Conservation (phyloP, 2,329 filamentous ascomycete species). For the Sporothrix brasiliensis region DNA sequence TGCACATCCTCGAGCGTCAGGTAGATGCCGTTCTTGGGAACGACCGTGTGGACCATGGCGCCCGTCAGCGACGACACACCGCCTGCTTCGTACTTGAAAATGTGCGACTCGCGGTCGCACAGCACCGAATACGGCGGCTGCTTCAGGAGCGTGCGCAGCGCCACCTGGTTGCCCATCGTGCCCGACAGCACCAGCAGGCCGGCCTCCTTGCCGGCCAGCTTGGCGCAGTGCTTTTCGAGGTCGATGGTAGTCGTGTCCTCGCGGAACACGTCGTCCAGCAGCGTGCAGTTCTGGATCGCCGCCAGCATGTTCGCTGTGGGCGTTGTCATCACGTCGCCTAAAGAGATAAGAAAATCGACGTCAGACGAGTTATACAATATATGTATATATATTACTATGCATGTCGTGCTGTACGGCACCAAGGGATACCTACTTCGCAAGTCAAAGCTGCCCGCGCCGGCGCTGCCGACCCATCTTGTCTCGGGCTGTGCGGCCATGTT, state of each 20-base stretch:
- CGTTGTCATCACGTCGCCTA: slow-evolving; percentile 65
- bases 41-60: slow-evolving; percentile 67
- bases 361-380: no score
- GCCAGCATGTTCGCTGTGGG: slow-evolving; percentile 80
- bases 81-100: slow-evolving; percentile 68
- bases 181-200: slow-evolving; percentile 83
- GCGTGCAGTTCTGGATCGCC: slow-evolving; percentile 72
- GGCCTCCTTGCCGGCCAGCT: slow-evolving; percentile 73
- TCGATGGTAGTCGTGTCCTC: slow-evolving; percentile 78
- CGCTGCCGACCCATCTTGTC: slow-evolving; percentile 42
- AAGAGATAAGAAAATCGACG: neutral
- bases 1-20: slow-evolving; percentile 77
- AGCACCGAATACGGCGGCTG: slow-evolving; percentile 81
- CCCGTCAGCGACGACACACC: slow-evolving; percentile 65
- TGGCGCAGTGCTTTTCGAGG: slow-evolving; percentile 74
- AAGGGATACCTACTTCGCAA: slow-evolving; percentile 40
- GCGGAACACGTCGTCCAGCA: slow-evolving; percentile 80
- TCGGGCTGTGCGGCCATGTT: slow-evolving; percentile 25
- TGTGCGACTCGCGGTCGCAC: slow-evolving; percentile 77
- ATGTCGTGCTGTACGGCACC: neutral
- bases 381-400: no score
- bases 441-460: slow-evolving; percentile 42
- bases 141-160: slow-evolving; percentile 73
- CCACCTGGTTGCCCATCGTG: slow-evolving; percentile 92
- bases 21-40: slow-evolving; percentile 70